Evolutionary conservation across 2,329 filamentous ascomycete species (phyloP), one percentile per base, ranked within the genome.

Genomic region (Mycosphaerella sp.): DNA sequence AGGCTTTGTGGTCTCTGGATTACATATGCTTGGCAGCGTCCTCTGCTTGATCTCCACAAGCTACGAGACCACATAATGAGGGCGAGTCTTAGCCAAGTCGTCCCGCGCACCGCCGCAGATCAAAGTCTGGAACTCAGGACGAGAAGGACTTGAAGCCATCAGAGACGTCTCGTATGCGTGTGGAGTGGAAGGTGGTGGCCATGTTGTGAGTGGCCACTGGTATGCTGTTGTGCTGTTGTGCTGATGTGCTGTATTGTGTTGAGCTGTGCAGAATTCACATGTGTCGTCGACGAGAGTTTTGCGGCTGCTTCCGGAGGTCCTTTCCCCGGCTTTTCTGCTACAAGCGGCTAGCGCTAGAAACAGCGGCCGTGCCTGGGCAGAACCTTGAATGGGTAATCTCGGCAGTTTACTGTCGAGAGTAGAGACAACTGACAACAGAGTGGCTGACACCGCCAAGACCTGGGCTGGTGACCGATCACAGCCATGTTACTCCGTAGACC

Each of bases 21-120:
- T 4, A 5, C 14, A 13, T 14, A 2, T 6, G 14, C 35, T 21
- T 10, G n/a, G 39, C 44, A 41, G 28, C 8, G 36, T 35, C 14
- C 37, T 37, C 17, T 28, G 16, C 37, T 32, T 32, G 36, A 14
- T 21, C n/a, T 47, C 8, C 14, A 21, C 21, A 41, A 41, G 10
- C 21, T 34, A 25, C 44, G 44, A 40, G 44, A 47, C 44, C 36
- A 47, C 44, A 47, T 47, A 6, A 9, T 46, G 32, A 34, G 10
- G 30, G 30, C 30, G 10, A 34, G 13, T 34, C 30, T 34, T n/a
- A 34, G 30, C 13, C 36, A 39, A 16, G 14, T 13, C 14, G 5
- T 34, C 4, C 13, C 30, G 30, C 13, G 30, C 13, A n/a, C 30
- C 10, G 30, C 13, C 30, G 10, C 30, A 34, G 6, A 8, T 34